Conservation (phyloP, 345 rosid species). For the Melaleuca alternifolia region DNA sequence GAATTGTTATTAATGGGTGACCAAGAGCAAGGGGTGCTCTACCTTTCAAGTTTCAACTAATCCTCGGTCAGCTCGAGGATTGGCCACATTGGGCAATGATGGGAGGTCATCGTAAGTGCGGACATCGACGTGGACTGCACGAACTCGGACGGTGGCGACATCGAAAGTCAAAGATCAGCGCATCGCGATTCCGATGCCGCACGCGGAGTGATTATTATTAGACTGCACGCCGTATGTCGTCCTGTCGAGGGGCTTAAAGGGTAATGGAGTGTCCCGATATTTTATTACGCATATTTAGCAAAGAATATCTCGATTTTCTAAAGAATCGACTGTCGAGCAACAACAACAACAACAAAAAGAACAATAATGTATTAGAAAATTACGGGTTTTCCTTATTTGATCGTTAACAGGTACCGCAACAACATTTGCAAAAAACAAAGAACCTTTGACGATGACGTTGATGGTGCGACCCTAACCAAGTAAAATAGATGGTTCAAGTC, state of each 20-base stretch:
- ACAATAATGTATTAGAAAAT: too few species aligned
- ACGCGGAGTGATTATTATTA: neutral
- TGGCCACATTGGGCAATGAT: neutral
- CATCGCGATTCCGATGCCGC: neutral
- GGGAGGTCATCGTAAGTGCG: neutral
- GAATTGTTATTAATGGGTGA: neutral
- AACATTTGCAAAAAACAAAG: neutral
- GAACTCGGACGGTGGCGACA: neutral
- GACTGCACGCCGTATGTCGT: neutral
- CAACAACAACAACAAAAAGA: too few species aligned
- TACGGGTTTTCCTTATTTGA: neutral
- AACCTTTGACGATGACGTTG: fast-evolving
- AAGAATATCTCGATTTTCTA: neutral
- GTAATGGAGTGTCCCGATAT: neutral
- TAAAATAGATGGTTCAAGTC: neutral
- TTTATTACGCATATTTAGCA: neutral
- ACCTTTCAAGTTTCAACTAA: neutral
- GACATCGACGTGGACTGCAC: neutral
- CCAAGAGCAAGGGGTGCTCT: neutral
- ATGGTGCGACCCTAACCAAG: neutral
- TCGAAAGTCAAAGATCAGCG: neutral
- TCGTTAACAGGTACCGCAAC: fast-evolving
- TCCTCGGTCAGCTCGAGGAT: neutral
- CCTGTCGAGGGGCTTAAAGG: neutral
- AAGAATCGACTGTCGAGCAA: neutral